Evolutionary conservation across 345 rosid species (phyloP), one percentile per base, ranked within the genome.

Genomic region (Eucalyptus erythrocorys): DNA sequence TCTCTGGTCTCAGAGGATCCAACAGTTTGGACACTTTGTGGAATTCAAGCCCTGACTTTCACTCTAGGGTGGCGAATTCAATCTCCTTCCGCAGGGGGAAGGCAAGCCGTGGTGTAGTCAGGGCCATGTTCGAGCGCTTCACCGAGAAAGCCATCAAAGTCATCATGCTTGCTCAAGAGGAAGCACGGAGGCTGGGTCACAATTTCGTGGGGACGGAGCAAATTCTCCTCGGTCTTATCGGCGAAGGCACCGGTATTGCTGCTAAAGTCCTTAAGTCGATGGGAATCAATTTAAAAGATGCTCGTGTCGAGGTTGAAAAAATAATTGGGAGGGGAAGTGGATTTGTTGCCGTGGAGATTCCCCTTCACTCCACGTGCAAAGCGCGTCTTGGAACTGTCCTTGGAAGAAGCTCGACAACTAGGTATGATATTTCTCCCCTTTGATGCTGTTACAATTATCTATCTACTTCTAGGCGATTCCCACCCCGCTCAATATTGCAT

Each of bases 341-440:
- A 22, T 97, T 97, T 91, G 98, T 97, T 79, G 99, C 98, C 30
- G 97, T 95, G 91, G 99, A 97, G 91, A 97, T 98, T 87, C 99
- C 99, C 99, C 15, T 98, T 98, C 91, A 98, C 99, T 87, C 99
- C 99, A 85, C 99, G 98, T 79, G 99, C 99, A 48, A 98, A 96
- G 93, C 99, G 98, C 48, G 99, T 97, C 40, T 87, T 98, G 89
- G 99, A 98, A 92, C 94, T 98, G 71, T 95, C 99, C 19, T 91
- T 97, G 79, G 99, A 98, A 91, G 99, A 98, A 93, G 99, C 99
- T 79, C 97, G 98, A 48, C 96, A 95, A 64, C 97, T 97, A 50
- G 99, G 99, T 97, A 43, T 48, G 87, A 24, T 6, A 27, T 88
- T 85, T 61, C 26, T 16, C 55, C 61, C 27, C 55, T 11, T 11